Conservation (phyloP, 495 filamentous ascomycete species). For the Massariosphaeria phaeospora region DNA sequence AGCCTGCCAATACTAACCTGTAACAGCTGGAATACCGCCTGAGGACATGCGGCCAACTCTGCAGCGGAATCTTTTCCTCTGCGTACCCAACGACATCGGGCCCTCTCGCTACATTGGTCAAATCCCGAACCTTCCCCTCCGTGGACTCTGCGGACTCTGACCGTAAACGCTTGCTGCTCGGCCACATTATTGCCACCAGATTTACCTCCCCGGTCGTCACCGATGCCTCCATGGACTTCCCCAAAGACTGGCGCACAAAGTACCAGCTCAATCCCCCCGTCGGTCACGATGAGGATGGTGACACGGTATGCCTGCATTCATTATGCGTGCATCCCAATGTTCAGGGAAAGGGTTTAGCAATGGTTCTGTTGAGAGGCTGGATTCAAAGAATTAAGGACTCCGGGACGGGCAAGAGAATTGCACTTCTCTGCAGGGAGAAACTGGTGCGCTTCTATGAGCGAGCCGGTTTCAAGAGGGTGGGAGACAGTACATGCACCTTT, state of each 20-base stretch:
- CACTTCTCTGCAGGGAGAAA: slow-evolving; percentile 62
- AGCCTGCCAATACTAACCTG: no score
- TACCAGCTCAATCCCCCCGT: slow-evolving; percentile 34
- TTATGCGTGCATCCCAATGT: slow-evolving; percentile 71
- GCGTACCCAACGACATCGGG: slow-evolving; percentile 44
- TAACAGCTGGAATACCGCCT: slow-evolving; percentile 77
- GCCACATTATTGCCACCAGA: slow-evolving; percentile 74
- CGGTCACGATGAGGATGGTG: slow-evolving; percentile 66
- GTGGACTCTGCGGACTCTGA: slow-evolving; percentile 47
- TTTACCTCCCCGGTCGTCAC: slow-evolving; percentile 57
- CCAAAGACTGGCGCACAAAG: slow-evolving; percentile 52
- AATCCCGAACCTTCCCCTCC: slow-evolving; percentile 28
- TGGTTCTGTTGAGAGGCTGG: slow-evolving; percentile 68
- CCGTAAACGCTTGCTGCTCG: slow-evolving; percentile 63
- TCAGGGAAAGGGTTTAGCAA: slow-evolving; percentile 70
- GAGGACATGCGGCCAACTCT: slow-evolving; percentile 68
- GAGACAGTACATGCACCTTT: slow-evolving; percentile 58
- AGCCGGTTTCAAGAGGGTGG: slow-evolving; percentile 67
- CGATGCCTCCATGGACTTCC: slow-evolving; percentile 72
- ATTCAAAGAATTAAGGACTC: slow-evolving; percentile 63
- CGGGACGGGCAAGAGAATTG: slow-evolving; percentile 64
- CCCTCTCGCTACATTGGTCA: slow-evolving; percentile 44
- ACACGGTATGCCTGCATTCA: slow-evolving; percentile 76
- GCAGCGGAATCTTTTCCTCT: slow-evolving; percentile 69
- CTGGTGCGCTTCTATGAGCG: slow-evolving; percentile 70